Base-by-base conservation (phyloP, 108 stramenopile genomes). In the Skeletonema marinoi region DNA sequence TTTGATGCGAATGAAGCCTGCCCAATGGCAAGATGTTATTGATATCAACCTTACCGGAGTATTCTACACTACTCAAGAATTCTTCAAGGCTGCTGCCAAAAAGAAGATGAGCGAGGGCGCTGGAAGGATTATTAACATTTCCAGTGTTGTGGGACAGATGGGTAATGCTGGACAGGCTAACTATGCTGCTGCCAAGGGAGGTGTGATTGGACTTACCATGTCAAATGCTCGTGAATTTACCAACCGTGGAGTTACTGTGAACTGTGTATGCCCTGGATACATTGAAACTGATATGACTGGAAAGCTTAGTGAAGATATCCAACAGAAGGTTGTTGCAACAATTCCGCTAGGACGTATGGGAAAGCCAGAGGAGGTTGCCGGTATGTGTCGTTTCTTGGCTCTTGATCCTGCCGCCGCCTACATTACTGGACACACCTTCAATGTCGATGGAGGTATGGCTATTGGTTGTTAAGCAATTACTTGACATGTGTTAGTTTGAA, bases 51-150 rank as follows among this genome's bases (percentile, higher is more conserved):
- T 98, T 14, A 89, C 87, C 46, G 98, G 98, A 32, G 97, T 98
- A 46, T 98, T 98, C 86, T 97, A 97, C 88, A 88, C 89, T 71
- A 96, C 96, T 51, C 96, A 98, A 73, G 97, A 92, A 32, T 97
- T 97, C 72, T 97, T 96, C 78, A 91, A 89, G 80, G 73, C 91
- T 74, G 78, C 97, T 74, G 87, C 91, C 32, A 84, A 95, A 65
- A 97, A 95, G 88, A 93, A 97, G 87, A 85, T 95, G 48, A 87
- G 83, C 4, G 71, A 72, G 62, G 71, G 71, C 56, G 64, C 78
- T n/a, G 98, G 98, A 66, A 92, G 97, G 48, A 97, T 98, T 79
- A 96, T 98, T 83, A 98, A 98, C 87, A 96, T 98, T 70, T 87
- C 95, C 48, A 88, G 87, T 54, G 95, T 98, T 54, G 97, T 98